Evolutionary conservation across 345 rosid species (phyloP).

Genomic region (Carallia pectinifolia): DNA sequence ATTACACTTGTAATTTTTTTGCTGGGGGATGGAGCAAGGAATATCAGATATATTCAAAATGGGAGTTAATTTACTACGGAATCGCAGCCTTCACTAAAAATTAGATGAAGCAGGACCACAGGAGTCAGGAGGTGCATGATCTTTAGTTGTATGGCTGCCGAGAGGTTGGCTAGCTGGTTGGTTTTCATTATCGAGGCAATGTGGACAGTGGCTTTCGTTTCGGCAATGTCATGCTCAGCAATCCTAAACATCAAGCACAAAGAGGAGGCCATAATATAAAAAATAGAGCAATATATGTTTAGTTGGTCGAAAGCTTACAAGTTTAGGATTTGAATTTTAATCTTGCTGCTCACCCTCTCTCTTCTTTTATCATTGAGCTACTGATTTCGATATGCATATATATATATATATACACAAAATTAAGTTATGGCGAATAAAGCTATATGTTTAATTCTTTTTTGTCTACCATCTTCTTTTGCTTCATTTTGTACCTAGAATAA

Average conservation of each 20-base stretch:
- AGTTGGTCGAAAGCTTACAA: no score
- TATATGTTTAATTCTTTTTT: neutral
- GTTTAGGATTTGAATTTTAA: no score
- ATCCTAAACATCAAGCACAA: no score
- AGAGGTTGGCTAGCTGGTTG: neutral
- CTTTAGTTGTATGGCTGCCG: neutral
- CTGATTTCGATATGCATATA: no score
- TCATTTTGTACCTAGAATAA: neutral
- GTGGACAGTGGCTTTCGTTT: neutral
- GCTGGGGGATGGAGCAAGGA: neutral
- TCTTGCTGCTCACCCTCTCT: no score
- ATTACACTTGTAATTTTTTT: neutral
- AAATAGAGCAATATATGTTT: no score
- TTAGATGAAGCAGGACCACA: conserved; percentile 4
- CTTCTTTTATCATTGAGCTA: no score
- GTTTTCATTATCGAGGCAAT: neutral
- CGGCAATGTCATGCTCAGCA: neutral
- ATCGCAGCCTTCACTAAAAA: no score
- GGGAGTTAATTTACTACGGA: no score
- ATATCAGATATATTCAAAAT: neutral
- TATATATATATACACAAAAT: neutral
- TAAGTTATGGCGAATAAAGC: neutral
- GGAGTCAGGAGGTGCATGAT: neutral
- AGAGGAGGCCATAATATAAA: conserved; percentile 2
- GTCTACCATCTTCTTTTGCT: neutral